Evolutionary conservation across 2,329 filamentous ascomycete genomes (phyloP).

Genomic region (Aspergillus sp.): DNA sequence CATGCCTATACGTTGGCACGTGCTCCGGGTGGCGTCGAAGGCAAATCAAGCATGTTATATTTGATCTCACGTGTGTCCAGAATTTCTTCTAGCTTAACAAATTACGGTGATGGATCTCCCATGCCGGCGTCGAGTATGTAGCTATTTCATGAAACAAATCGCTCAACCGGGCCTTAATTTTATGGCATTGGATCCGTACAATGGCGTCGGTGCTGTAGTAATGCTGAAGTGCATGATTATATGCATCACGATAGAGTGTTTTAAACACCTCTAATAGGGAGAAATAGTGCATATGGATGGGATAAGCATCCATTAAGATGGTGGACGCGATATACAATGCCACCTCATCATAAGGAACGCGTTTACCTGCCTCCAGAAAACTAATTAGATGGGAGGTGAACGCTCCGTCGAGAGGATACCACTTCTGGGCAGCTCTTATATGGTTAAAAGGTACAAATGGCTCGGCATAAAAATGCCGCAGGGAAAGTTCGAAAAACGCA

Average conservation of each 20-base stretch:
- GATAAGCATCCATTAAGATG: slow-evolving; percentile 6
- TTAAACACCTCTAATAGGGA: neutral
- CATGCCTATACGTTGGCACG: neutral
- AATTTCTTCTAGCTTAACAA: neutral
- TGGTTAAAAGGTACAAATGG: neutral
- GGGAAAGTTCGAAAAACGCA: neutral
- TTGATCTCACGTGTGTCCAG: neutral
- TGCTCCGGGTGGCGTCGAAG: neutral
- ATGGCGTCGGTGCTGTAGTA: neutral
- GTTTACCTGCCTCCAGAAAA: neutral
- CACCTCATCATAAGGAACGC: neutral
- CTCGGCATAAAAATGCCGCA: neutral
- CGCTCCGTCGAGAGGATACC: neutral
- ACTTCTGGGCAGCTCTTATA: neutral
- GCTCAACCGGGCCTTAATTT: neutral
- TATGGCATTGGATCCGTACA: neutral
- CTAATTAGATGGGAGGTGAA: neutral
- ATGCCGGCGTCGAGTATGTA: neutral
- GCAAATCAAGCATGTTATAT: neutral
- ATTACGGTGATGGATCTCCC: neutral
- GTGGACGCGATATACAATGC: slow-evolving; percentile 1
- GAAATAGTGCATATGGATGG: neutral
- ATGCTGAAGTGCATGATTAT: neutral
- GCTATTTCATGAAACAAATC: neutral
- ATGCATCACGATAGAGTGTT: neutral